phyloP scores from a whole-genome alignment of 1,284 basidiomycete genomes.

The Laetiporus sulphureus region DNA sequence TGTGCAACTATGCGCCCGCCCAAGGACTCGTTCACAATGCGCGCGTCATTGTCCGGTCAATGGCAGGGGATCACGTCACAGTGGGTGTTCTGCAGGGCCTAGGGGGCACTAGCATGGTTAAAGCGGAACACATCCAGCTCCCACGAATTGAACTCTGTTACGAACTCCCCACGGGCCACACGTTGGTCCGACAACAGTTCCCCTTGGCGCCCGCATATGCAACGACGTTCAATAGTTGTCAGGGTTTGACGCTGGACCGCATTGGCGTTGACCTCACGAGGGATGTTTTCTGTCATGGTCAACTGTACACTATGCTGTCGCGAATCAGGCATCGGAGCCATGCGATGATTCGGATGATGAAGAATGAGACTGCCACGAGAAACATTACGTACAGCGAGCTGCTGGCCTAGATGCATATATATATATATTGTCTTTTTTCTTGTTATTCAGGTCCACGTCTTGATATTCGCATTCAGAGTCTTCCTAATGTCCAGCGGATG shows the following conservation, averaged over 20 bases:
- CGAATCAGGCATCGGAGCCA: constrained; percentile 26
- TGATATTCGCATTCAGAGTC: no score
- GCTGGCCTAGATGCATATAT: no score
- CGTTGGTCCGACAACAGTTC: constrained; percentile 31
- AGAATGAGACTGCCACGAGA: constrained; percentile 13
- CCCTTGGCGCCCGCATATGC: constrained; percentile 35
- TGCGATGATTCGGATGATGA: constrained; percentile 18
- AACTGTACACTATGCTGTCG: constrained; percentile 37
- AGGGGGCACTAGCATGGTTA: constrained; percentile 15
- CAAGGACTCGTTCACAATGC: constrained; percentile 35
- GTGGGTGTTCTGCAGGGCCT: constrained; percentile 22
- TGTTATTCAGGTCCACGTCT: no score
- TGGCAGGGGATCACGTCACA: constrained; percentile 25
- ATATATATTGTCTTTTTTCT: no score
- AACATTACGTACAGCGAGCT: constrained; percentile 25
- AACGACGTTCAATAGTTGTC: constrained; percentile 38
- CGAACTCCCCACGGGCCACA: constrained; percentile 26
- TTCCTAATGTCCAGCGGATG: no score
- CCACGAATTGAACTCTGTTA: constrained; percentile 29
- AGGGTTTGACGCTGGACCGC: constrained; percentile 33
- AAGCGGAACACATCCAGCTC: constrained; percentile 26
- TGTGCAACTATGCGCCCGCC: constrained; percentile 34
- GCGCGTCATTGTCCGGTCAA: constrained; percentile 25
- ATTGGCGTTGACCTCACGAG: constrained; percentile 30
- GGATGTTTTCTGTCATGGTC: constrained; percentile 36